Percentiles rank a stretch among this genome's conserved stretches.
These are phyloP conservation scores for Dipteronia sinensis DNA, from an alignment of 345 rosid genomes.

Conservation along the genomic window DNA sequence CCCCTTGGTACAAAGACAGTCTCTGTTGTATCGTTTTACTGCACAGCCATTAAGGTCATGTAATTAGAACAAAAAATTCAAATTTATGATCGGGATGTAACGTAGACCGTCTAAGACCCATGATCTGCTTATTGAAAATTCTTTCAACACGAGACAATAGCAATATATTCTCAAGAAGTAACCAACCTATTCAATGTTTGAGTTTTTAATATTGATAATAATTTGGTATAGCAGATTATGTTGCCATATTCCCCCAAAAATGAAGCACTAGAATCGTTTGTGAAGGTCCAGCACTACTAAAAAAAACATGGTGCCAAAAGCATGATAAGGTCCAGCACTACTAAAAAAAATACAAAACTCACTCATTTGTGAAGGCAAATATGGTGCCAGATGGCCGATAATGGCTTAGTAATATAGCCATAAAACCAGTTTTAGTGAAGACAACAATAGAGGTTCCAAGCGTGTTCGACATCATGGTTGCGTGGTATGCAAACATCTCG, in stretches of 20 bases:
- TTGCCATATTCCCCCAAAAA: background rate
- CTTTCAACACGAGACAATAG: background rate
- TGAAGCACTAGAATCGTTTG: background rate
- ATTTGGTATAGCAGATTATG: background rate
- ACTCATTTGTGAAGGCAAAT: slow-evolving; percentile 92
- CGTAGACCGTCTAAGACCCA: background rate
- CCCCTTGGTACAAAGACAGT: slow-evolving; percentile 93
- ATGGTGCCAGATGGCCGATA: slow-evolving; percentile 97
- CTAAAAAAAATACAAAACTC: slow-evolving; percentile 35
- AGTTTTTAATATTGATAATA: background rate
- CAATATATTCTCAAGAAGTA: background rate
- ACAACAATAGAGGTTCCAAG: slow-evolving; percentile 96
- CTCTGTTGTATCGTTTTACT: slow-evolving; percentile 90
- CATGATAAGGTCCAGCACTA: background rate
- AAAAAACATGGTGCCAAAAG: too few species aligned
- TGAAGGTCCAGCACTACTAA: background rate
- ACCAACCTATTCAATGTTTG: background rate
- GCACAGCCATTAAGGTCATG: slow-evolving; percentile 31
- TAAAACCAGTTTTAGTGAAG: slow-evolving; percentile 96
- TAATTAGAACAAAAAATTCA: background rate
- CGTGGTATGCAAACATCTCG: slow-evolving; percentile 99
- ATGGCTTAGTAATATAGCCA: slow-evolving; percentile 92
- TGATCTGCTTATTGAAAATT: background rate
- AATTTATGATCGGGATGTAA: background rate
- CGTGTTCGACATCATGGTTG: slow-evolving; percentile 99